These are phyloP conservation scores for Candida ovalis DNA, from an alignment of 805 yeast species.

Conservation along the genomic window DNA sequence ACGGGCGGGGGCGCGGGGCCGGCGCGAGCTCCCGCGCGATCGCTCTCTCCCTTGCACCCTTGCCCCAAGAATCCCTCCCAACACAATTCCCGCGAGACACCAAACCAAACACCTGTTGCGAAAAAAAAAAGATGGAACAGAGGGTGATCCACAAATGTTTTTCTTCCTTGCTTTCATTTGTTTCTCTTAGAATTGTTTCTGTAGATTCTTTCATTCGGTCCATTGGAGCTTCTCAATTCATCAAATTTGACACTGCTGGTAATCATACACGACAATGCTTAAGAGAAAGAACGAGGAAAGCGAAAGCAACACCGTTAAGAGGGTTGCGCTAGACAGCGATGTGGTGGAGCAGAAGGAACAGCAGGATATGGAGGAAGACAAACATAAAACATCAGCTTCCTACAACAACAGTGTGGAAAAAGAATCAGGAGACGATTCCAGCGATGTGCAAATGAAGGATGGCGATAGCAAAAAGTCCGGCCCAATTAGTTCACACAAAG, in stretches of 20 bases:
- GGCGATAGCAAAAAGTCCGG: slow-evolving; percentile 9
- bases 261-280: slow-evolving; percentile 29
- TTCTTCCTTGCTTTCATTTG: too few relatives aligned
- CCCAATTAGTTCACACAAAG: slow-evolving; percentile 21
- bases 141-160: too few relatives aligned
- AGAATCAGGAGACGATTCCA: slow-evolving; percentile 2
- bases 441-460: slow-evolving; percentile 6
- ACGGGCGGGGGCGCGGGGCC: too few relatives aligned
- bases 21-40: too few relatives aligned
- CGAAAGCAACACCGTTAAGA: slow-evolving; percentile 52
- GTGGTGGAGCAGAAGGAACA: slow-evolving; percentile 41
- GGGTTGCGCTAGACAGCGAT: slow-evolving; percentile 70
- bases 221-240: background rate
- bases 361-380: slow-evolving; percentile 39
- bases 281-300: slow-evolving; percentile 71
- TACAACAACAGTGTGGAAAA: slow-evolving; percentile 12
- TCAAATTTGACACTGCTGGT: background rate
- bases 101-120: background rate
- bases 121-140: background rate
- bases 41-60: too few relatives aligned
- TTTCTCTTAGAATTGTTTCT: background rate
- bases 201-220: background rate
- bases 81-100: too few relatives aligned
- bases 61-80: too few relatives aligned
- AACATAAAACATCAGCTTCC: slow-evolving; percentile 40